Base-by-base conservation (phyloP, 1,284 basidiomycete species). In the Puccinia polysora region DNA sequence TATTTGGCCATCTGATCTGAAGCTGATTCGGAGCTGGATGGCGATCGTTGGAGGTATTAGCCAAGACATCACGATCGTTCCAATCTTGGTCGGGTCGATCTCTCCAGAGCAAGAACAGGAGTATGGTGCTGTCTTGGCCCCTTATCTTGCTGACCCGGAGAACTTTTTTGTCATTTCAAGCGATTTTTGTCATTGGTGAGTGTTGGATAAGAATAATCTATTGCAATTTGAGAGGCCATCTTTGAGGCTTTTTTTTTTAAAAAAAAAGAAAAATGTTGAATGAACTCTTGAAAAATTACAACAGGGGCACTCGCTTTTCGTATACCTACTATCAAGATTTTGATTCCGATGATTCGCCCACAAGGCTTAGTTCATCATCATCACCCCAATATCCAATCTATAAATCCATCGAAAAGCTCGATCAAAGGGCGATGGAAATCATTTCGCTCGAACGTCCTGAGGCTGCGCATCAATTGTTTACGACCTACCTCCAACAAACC, bases 81-180 rank as follows among this genome's bases (percentile, higher is more conserved):
- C 96, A 0, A 88, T 99, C 65, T 83, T 99, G 15, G 90, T 98
- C 2, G 96, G 96, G 0, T 85, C 88, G 14, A 87, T 96, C 74
- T 84, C 85, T 23, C 81, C 84, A 40, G 79, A 82, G 7, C 82
- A 83, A 50, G 89, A 92, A 77, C 80, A 81, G 4, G 75, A 80
- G 0, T 91, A 86, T 76, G 93, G 91, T 6, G 78, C 81, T 4
- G 79, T 90, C 2, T 82, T 99, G 0, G 89, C 89, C 0, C 88
- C 89, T 0, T 95, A 91, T 80, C 84, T 96, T 63, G 82, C 84
- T 1, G 83, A 86, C 75, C 84, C 86, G 0, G 86, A 88, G 72
- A 97, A 91, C 0, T 84, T 98, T 74, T 93, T 89, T 77, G 87
- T 98, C 49, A 84, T 97, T 68, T 97, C 93, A 2, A 91, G 89